Percentiles rank a stretch among this genome's conserved stretches.
These are phyloP conservation scores for Leccinum sublutescens DNA, from an alignment of 768 basidiomycete species.

Conservation along the genomic window DNA sequence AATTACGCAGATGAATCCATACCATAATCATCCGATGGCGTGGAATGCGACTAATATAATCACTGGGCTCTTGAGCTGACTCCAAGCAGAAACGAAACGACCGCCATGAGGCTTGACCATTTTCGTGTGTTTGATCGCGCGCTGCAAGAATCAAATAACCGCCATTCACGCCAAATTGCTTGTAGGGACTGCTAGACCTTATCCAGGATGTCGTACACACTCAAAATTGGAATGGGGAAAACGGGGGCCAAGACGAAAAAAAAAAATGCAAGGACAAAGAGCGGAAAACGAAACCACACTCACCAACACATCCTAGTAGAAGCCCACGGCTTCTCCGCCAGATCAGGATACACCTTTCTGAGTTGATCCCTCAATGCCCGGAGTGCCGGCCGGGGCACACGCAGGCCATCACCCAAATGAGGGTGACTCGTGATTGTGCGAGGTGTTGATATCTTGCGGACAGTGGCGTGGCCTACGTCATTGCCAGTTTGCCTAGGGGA, in stretches of 20 bases:
- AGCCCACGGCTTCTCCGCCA: slow-evolving; percentile 69
- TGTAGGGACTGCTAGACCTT: neutral
- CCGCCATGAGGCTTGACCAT: neutral
- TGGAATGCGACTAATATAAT: neutral
- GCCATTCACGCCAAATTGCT: neutral
- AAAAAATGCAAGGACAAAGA: neutral
- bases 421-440: slow-evolving; percentile 68
- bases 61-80: neutral
- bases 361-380: slow-evolving; percentile 51
- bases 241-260: neutral
- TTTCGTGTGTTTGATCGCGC: neutral
- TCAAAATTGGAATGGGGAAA: neutral
- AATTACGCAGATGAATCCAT: neutral
- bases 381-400: slow-evolving; percentile 62
- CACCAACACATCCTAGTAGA: slow-evolving; percentile 88
- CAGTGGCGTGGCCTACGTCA: slow-evolving; percentile 5
- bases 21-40: neutral
- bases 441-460: slow-evolving; percentile 62
- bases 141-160: neutral
- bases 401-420: slow-evolving; percentile 46
- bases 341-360: slow-evolving; percentile 65
- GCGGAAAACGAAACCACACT: slow-evolving; percentile 20
- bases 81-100: neutral
- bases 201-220: neutral
- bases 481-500: slow-evolving; percentile 1